Percentiles rank a stretch among this genome's conserved stretches.
Conservation (phyloP, 2,329 filamentous ascomycete species). For the Aspergillus hiratsukae region DNA sequence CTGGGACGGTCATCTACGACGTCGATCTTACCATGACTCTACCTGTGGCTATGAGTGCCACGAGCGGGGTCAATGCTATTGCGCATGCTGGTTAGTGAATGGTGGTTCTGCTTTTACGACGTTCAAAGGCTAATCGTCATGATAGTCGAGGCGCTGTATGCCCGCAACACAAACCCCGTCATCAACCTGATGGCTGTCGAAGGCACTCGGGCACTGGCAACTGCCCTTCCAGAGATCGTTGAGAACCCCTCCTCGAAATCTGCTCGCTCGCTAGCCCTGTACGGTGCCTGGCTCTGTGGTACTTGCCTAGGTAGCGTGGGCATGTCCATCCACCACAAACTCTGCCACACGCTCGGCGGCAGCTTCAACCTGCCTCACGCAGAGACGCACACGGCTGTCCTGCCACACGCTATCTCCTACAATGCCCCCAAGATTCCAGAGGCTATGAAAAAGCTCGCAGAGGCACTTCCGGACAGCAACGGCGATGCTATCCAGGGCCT, state of each 20-base stretch:
- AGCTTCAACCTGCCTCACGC: conserved; percentile 61
- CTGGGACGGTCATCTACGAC: conserved; percentile 60
- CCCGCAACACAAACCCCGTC: conserved; percentile 58
- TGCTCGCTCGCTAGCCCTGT: conserved; percentile 52
- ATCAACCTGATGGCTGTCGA: conserved; percentile 56
- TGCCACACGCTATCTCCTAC: conserved; percentile 61
- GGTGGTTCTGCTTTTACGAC: neutral
- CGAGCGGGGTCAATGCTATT: conserved; percentile 62
- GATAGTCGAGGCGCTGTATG: conserved; percentile 59
- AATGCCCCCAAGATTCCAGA: conserved; percentile 54
- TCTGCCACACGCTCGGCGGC: conserved; percentile 62
- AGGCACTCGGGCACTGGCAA: conserved; percentile 51
- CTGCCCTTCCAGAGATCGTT: conserved; percentile 51
- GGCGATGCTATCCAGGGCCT: conserved; percentile 56
- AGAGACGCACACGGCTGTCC: conserved; percentile 60
- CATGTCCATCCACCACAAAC: conserved; percentile 65
- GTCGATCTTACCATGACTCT: conserved; percentile 59
- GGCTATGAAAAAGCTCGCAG: conserved; percentile 51
- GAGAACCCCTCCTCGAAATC: conserved; percentile 40
- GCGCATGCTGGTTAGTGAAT: conserved; percentile 52
- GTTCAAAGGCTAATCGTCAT: neutral
- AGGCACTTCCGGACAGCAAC: conserved; percentile 52
- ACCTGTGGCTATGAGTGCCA: conserved; percentile 50
- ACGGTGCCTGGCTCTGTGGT: conserved; percentile 63
- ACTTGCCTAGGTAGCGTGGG: conserved; percentile 56